A percentile compares a stretch with the other conserved stretches of the same genome.
Conservation (phyloP, 1,139 yeast species). For the Saccharomyces hybrid region DNA sequence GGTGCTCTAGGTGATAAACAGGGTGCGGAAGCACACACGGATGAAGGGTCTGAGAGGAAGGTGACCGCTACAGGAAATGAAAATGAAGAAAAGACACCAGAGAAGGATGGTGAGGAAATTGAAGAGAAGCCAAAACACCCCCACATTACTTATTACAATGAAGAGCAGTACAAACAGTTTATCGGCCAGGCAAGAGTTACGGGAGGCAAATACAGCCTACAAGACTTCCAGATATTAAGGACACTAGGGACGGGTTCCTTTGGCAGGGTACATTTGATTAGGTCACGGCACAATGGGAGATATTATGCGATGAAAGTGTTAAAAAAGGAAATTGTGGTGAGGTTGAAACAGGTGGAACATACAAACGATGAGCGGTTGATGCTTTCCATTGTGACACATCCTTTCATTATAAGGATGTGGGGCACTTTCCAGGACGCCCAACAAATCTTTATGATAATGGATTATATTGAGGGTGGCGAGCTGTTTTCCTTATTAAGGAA, state of each 20-base stretch:
- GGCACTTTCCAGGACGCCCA: too few relatives aligned
- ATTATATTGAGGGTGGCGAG: too few relatives aligned
- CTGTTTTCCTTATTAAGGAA: too few relatives aligned
- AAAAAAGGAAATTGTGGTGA: slow-evolving; percentile 79
- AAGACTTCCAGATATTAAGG: slow-evolving; percentile 80
- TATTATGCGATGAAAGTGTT: slow-evolving; percentile 88
- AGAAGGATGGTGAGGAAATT: slow-evolving; percentile 8
- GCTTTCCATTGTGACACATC: too few relatives aligned
- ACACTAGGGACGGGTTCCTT: slow-evolving; percentile 97
- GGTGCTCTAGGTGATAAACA: not conserved
- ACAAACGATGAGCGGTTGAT: slow-evolving; percentile 84
- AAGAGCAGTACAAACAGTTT: not conserved
- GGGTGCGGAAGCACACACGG: not conserved
- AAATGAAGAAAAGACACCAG: not conserved
- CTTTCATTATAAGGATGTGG: too few relatives aligned
- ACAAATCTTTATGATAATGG: too few relatives aligned
- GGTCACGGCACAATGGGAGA: slow-evolving; percentile 84
- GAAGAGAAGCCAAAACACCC: slow-evolving; percentile 3
- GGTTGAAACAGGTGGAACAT: slow-evolving; percentile 93
- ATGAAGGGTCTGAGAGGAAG: not conserved
- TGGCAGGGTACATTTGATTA: slow-evolving; percentile 86
- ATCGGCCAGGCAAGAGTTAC: slow-evolving; percentile 35
- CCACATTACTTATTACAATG: slow-evolving; percentile 6
- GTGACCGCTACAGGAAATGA: not conserved
- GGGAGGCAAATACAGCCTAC: slow-evolving; percentile 77